Evolutionary conservation across 495 filamentous ascomycete species (phyloP).

Genomic region (Delitschia confertaspora): DNA sequence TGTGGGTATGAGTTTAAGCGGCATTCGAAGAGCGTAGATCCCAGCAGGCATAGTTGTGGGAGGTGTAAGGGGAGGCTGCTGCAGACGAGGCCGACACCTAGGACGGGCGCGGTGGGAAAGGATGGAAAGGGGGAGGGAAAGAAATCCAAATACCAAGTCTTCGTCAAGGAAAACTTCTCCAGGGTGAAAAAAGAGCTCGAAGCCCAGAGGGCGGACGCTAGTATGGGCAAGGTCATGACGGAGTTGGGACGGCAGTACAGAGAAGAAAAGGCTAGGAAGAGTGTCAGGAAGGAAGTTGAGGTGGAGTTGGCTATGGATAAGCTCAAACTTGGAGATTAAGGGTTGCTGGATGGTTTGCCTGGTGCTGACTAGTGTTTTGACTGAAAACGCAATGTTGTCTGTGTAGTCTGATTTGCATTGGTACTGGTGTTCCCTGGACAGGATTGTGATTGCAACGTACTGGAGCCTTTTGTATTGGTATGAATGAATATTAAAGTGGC

Average conservation of each 20-base stretch:
- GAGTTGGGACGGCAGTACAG: constrained; percentile 45
- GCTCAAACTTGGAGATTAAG: constrained; percentile 1
- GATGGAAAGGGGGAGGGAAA: constrained; percentile 16
- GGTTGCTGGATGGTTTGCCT: no score
- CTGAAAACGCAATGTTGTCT: no score
- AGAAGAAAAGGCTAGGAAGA: constrained; percentile 32
- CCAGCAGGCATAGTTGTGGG: constrained; percentile 56
- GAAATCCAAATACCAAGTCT: constrained; percentile 52
- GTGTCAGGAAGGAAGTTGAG: constrained; percentile 2
- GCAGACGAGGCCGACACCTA: constrained; percentile 72
- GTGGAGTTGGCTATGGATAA: constrained; percentile 29
- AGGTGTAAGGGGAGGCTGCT: constrained; percentile 54
- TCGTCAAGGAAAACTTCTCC: constrained; percentile 57
- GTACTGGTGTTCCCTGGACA: no score
- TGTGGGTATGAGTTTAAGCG: constrained; percentile 64
- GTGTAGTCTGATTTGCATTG: no score
- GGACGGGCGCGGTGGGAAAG: constrained; percentile 32
- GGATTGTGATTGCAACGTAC: no score
- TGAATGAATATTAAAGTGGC: no score
- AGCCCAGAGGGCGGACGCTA: constrained; percentile 48
- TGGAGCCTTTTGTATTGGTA: no score
- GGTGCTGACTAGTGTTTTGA: no score
- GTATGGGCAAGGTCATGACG: constrained; percentile 52
- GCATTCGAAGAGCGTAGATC: constrained; percentile 76
- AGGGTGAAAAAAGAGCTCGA: constrained; percentile 48